These are phyloP conservation scores for Trypanosoma boissoni DNA, from an alignment of 208 protist genomes.

Conservation along the genomic window DNA sequence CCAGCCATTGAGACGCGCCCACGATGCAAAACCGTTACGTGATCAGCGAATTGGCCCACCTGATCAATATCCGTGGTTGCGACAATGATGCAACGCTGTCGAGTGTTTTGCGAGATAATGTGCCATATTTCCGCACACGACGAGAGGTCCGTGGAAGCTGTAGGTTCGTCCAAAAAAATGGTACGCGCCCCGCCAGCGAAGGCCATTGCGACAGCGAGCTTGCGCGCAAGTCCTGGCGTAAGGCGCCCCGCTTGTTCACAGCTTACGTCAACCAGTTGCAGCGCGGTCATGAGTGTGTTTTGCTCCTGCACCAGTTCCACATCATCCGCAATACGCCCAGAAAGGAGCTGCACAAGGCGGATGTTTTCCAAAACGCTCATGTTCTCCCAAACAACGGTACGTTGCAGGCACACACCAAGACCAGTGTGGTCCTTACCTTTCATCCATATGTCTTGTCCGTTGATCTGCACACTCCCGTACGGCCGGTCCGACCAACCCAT, in stretches of 20 bases:
- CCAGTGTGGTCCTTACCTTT: slow-evolving; percentile 1
- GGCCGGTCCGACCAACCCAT: slow-evolving; percentile 6
- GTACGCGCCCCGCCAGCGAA: slow-evolving; percentile 32
- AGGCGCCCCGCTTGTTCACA: slow-evolving; percentile 8
- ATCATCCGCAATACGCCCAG: slow-evolving; percentile 29
- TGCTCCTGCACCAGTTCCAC: slow-evolving; percentile 1
- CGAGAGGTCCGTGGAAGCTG: slow-evolving; percentile 41
- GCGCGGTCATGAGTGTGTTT: slow-evolving; percentile 11
- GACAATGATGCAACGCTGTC: slow-evolving; percentile 41
- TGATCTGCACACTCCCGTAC: slow-evolving; percentile 5
- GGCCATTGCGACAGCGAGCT: slow-evolving; percentile 37
- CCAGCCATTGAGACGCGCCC: slow-evolving; percentile 27
- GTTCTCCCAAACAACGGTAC: slow-evolving; percentile 70
- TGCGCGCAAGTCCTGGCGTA: slow-evolving; percentile 29
- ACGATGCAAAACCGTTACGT: slow-evolving; percentile 52
- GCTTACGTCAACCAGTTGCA: slow-evolving; percentile 24
- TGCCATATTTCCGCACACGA: slow-evolving; percentile 54
- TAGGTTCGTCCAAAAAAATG: slow-evolving; percentile 40
- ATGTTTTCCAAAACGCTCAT: slow-evolving; percentile 80
- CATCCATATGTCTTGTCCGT: slow-evolving; percentile 6
- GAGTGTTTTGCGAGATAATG: slow-evolving; percentile 32
- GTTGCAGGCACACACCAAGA: slow-evolving; percentile 81
- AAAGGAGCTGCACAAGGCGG: slow-evolving; percentile 55
- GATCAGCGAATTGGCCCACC: slow-evolving; percentile 48
- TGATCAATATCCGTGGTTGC: slow-evolving; percentile 71